phyloP scores from a whole-genome alignment of 306 rosid genomes.

The Vigna hirtella region DNA sequence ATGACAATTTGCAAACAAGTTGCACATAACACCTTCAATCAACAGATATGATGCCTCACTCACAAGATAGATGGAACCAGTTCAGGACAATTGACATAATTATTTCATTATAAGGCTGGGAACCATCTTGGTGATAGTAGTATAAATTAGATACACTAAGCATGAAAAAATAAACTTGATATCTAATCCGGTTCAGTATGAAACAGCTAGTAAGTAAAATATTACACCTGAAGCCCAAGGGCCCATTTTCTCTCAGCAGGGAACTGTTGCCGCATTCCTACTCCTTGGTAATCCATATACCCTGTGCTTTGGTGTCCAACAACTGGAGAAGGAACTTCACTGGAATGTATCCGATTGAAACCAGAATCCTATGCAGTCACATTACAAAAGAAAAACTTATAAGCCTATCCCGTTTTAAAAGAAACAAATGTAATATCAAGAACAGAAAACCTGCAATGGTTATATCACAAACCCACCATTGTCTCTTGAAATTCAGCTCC shows the following conservation, averaged over 20 bases:
- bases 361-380: constrained; percentile 60
- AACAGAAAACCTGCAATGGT: constrained; percentile 32
- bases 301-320: constrained; percentile 78
- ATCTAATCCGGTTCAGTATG: neutral
- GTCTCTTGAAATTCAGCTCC: constrained; percentile 94
- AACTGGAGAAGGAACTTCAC: constrained; percentile 65
- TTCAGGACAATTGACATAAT: constrained; percentile 31
- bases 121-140: constrained; percentile 25
- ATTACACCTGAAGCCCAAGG: constrained; percentile 94
- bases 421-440: neutral
- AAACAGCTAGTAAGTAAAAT: constrained; percentile 45
- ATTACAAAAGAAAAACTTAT: constrained; percentile 41
- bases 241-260: constrained; percentile 97
- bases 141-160: constrained; percentile 30
- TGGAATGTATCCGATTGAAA: constrained; percentile 61
- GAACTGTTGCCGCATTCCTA: constrained; percentile 65
- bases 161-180: constrained; percentile 6
- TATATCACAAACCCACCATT: constrained; percentile 54
- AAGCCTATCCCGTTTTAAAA: constrained; percentile 36
- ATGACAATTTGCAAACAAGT: constrained; percentile 10
- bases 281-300: constrained; percentile 72
- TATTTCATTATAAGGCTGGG: constrained; percentile 32
- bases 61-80: constrained; percentile 31
- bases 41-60: constrained; percentile 4
- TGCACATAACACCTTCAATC: constrained; percentile 32